phyloP scores from a whole-genome alignment of 23 red algal genomes.

The Chondrus crispus region DNA sequence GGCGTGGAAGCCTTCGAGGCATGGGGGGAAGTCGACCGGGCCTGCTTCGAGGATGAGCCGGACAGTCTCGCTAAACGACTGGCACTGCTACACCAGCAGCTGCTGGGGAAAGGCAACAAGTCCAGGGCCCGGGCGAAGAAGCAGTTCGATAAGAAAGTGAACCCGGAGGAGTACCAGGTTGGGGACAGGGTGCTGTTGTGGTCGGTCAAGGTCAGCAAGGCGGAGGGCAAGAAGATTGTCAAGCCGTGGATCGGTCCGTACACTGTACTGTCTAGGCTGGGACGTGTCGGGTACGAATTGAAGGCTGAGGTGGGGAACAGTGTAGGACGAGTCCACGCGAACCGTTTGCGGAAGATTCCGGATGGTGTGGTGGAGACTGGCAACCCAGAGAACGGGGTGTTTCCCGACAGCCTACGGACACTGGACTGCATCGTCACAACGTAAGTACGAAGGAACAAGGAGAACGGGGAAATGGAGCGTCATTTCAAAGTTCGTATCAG shows the following conservation, averaged over 20 bases:
- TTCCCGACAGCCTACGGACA: not conserved
- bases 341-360: not conserved
- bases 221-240: not conserved
- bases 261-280: not conserved
- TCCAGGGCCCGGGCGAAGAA: not conserved
- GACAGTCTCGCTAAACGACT: not conserved
- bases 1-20: not conserved
- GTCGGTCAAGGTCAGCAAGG: not conserved
- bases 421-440: not conserved
- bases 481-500: not conserved
- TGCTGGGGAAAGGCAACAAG: not conserved
- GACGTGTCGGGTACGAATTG: not conserved
- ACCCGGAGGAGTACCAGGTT: not conserved
- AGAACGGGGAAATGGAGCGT: not conserved
- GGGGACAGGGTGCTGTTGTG: constrained; percentile 14
- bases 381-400: not conserved
- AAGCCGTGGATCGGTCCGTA: constrained; percentile 21
- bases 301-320: not conserved
- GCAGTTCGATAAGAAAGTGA: constrained; percentile 11
- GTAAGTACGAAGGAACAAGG: not conserved
- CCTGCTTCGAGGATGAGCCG: not conserved
- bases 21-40: not conserved
- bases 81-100: not conserved
- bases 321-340: not conserved
- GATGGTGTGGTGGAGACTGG: not conserved